Conservation (phyloP, 495 filamentous ascomycete genomes). For the Mycothermus thermophilus region DNA sequence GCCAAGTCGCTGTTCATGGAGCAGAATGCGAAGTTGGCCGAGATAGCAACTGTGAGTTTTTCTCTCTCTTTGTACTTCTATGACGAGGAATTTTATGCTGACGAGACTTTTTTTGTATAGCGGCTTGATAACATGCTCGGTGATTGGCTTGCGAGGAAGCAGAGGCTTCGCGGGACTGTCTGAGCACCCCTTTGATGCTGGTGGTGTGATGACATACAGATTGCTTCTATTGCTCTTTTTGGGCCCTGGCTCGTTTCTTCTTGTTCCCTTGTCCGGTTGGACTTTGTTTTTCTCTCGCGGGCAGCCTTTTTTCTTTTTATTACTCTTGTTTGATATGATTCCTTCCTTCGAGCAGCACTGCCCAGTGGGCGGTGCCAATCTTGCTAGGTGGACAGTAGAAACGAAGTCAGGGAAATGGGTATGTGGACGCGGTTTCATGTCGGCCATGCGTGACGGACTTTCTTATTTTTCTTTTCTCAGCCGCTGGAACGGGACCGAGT, state of each 20-base stretch:
- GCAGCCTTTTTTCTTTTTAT: neutral
- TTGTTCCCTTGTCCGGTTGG: too few species aligned
- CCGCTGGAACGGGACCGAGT: too few species aligned
- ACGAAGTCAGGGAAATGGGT: too few species aligned
- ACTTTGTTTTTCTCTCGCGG: neutral
- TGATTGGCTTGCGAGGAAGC: slow-evolving; percentile 61
- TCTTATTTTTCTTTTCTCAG: too few species aligned
- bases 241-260: too few species aligned
- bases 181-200: slow-evolving; percentile 10
- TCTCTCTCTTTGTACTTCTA: neutral
- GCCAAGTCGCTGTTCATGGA: slow-evolving; percentile 69
- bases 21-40: slow-evolving; percentile 64
- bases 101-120: slow-evolving; percentile 20
- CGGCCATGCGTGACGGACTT: too few species aligned
- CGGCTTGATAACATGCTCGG: slow-evolving; percentile 77
- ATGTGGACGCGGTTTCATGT: too few species aligned
- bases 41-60: slow-evolving; percentile 56
- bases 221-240: neutral
- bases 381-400: too few species aligned
- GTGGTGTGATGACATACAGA: neutral
- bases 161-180: slow-evolving; percentile 32
- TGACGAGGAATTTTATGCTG: too few species aligned
- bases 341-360: neutral
- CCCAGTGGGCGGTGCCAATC: neutral
- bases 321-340: neutral